Evolutionary conservation across 805 yeast genomes (phyloP), one percentile per base, ranked within the genome.

Genomic region (Yarrowia alimentaria): DNA sequence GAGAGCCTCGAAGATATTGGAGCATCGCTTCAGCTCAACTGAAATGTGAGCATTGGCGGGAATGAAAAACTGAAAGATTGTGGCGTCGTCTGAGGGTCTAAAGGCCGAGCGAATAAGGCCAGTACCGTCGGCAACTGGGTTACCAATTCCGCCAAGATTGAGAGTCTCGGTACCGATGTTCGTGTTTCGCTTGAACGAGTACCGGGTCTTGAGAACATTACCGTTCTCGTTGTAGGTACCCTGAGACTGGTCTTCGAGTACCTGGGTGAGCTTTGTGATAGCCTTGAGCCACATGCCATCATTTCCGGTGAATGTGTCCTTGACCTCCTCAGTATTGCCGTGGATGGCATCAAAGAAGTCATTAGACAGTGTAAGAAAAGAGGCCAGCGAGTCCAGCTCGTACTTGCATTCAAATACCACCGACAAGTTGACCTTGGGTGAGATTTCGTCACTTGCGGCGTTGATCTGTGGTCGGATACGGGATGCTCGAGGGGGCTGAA

Each of bases 31-130:
- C 25, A 87, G 68, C 61, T 87, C 93, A 1, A 79, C 79, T 21
- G 79, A 65, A 71, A 84, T 68, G 57, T 83, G 89, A 1, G 89
- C 87, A 62, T 88, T 88, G 2, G 88, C 95, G 1, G 96, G 96
- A 34, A 89, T 77, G 62, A 88, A 84, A 53, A 82, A 79, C 64
- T 85, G 95, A 55, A 75, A 75, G n/a, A 81, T 77, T 31, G 88
- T 79, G 1, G 94, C 87, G 65, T 87, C 96, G 64, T 87, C 96
- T 14, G 91, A 82, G 7, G 96, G 96, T 58, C 96, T 69, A 63
- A 87, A 87, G 0, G 94, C 90, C 5, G 90, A 81, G 43, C 94
- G 71, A n/a, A 86, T 69, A 55, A 87, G 68, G 0, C 91, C 89
- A 0, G 86, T 81, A 29, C 75, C 78, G 51, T 61, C 74, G 54